Base-by-base conservation (phyloP, 306 rosid genomes). In the Quercus variabilis region DNA sequence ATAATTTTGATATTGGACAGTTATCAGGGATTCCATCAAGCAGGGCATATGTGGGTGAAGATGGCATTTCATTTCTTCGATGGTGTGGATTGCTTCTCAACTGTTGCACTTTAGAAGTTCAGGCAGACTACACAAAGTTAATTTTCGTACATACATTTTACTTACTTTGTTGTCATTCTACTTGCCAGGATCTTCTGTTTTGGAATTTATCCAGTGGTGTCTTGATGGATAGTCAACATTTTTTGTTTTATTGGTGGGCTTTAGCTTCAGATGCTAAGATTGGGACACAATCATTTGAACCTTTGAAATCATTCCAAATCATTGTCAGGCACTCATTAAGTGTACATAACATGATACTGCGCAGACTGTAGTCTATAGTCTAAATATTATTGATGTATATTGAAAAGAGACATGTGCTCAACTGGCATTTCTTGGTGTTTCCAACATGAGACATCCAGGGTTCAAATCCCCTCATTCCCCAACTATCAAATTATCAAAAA, bases 31-130 rank as follows among this genome's bases (percentile, higher is more conserved):
- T 65, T 55, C 78, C 80, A 54, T 85, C 86, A 57, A 90, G 79
- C 55, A 87, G 90, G 86, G 82, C 84, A 55, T 85, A 56, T 55
- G 81, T 62, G 77, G 85, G 92, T 56, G 86, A 86, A 70, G 90
- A 90, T 65, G 87, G 89, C 74, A 55, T 78, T 79, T 88, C 94
- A 81, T 91, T 92, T 79, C 85, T 94, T 76, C 86, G 79, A 69
- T 92, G 97, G 97, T 88, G 97, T 88, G 99, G 99, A 74, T 87
- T 94, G 88, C 97, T 91, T 67, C 85, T 94, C 81, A 92, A 94
- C 79, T 93, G 90, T 75, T 54, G 84, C 43, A 38, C 10, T 38
- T 38, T 6, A 38, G 43, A 38, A 38, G 43, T 38, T 38, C 43
- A 38, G 43, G 97, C 92, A 69, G 97, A 94, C 85, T 94, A 92